Evolutionary conservation across 352 stramenopile genomes (phyloP).

Genomic region (Pythium rhizo-oryzae): DNA sequence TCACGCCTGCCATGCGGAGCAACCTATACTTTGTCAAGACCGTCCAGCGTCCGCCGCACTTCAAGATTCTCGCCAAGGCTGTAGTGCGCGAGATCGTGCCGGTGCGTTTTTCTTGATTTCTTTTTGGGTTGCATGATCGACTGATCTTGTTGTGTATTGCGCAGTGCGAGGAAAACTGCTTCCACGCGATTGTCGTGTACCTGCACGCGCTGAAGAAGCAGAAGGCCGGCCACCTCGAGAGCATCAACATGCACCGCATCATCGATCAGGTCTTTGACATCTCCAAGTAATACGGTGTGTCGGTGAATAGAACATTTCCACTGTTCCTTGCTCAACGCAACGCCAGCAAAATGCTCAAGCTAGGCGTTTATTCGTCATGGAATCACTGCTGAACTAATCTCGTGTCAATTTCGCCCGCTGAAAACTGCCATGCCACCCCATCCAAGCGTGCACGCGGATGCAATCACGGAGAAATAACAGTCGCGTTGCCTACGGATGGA

Average conservation of each 20-base stretch:
- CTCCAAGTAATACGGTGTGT: slow-evolving; percentile 53
- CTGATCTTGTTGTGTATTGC: slow-evolving; percentile 14
- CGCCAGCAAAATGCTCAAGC: too few relatives aligned
- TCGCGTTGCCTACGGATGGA: background rate
- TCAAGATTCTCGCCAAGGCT: slow-evolving; percentile 80
- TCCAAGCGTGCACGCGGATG: too few relatives aligned
- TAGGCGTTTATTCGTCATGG: too few relatives aligned
- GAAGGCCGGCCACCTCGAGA: slow-evolving; percentile 86
- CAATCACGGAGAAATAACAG: too few relatives aligned
- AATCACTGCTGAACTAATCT: too few relatives aligned
- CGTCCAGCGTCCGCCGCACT: slow-evolving; percentile 73
- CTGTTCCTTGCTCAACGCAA: too few relatives aligned
- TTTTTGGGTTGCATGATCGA: background rate
- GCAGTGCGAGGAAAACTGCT: slow-evolving; percentile 84
- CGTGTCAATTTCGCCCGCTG: too few relatives aligned
- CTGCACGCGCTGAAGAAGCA: slow-evolving; percentile 85
- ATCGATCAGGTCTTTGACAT: slow-evolving; percentile 87
- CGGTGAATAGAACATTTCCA: background rate
- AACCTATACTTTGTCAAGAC: slow-evolving; percentile 81
- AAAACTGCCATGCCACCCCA: too few relatives aligned
- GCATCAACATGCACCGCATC: slow-evolving; percentile 87
- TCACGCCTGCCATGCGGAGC: slow-evolving; percentile 70
- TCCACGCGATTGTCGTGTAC: slow-evolving; percentile 85
- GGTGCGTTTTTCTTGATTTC: slow-evolving; percentile 38
- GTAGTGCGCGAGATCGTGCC: slow-evolving; percentile 82